phyloP scores from a whole-genome alignment of 129 eudicot species.

The Oenanthe sinensis region DNA sequence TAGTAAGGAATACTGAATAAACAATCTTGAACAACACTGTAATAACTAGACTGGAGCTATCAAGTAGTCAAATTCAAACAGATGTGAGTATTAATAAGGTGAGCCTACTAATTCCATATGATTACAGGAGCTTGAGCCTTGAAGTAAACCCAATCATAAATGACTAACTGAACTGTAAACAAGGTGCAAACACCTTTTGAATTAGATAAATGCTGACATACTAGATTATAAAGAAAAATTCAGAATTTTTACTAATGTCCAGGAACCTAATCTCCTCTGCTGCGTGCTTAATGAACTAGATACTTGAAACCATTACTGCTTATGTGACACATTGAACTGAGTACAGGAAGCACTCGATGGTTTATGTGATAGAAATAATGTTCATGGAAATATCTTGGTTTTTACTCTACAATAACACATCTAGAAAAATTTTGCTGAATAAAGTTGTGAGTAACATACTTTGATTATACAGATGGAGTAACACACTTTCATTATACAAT shows the following conservation, averaged over 20 bases:
- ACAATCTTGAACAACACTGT: not conserved
- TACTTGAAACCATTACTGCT: not conserved
- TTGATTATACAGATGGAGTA: not conserved
- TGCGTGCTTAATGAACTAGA: too few relatives aligned
- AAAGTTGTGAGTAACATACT: not conserved
- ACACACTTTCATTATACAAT: not conserved
- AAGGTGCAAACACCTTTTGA: not conserved
- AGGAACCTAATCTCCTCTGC: not conserved
- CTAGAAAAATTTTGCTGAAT: not conserved
- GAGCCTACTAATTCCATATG: not conserved
- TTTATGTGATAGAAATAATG: not conserved
- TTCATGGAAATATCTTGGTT: not conserved
- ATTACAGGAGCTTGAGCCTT: too few relatives aligned
- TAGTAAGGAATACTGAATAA: not conserved
- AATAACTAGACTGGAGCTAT: not conserved
- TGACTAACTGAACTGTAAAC: not conserved
- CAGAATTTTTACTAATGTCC: not conserved
- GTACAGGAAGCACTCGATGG: not conserved
- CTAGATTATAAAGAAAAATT: not conserved
- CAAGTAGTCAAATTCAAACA: not conserved
- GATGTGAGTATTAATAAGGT: not conserved
- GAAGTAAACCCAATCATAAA: not conserved
- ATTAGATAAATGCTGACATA: not conserved
- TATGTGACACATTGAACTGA: not conserved
- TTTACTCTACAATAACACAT: not conserved